These are phyloP conservation scores for Xerocomus amazonicus DNA, from an alignment of 1,284 basidiomycete species.

Conservation along the genomic window DNA sequence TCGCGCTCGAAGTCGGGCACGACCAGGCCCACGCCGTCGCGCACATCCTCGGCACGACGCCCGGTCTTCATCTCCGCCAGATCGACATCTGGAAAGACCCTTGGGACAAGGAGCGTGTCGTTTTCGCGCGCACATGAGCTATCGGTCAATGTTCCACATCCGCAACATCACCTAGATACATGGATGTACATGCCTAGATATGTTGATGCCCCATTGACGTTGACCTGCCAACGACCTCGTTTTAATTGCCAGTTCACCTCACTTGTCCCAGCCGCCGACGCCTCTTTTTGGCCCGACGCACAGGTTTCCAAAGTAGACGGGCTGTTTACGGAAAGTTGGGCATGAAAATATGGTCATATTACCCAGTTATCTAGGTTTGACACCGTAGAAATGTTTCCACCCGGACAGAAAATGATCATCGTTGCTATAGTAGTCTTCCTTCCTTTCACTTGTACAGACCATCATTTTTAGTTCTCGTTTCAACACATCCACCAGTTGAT, in stretches of 20 bases:
- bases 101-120: constrained; percentile 66
- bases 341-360: background rate
- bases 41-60: constrained; percentile 46
- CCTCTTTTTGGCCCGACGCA: constrained; percentile 7
- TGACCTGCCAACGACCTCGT: background rate
- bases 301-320: constrained; percentile 6
- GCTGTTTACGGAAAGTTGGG: constrained; percentile 6
- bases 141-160: background rate
- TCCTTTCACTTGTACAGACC: too few relatives aligned
- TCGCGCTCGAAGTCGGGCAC: constrained; percentile 81
- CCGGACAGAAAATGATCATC: background rate
- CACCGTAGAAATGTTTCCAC: constrained; percentile 1
- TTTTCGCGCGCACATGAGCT: constrained; percentile 42
- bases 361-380: background rate
- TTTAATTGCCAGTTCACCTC: constrained; percentile 13
- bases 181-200: background rate
- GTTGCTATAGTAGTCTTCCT: constrained; percentile 7
- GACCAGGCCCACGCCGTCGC: constrained; percentile 66
- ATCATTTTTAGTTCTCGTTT: too few relatives aligned
- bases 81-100: constrained; percentile 77
- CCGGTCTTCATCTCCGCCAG: constrained; percentile 40
- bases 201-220: background rate
- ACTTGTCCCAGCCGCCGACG: constrained; percentile 3
- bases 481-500: background rate
- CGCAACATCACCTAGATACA: constrained; percentile 19